These are phyloP conservation scores for Pugionium cornutum DNA, from an alignment of 345 rosid genomes.

Conservation along the genomic window DNA sequence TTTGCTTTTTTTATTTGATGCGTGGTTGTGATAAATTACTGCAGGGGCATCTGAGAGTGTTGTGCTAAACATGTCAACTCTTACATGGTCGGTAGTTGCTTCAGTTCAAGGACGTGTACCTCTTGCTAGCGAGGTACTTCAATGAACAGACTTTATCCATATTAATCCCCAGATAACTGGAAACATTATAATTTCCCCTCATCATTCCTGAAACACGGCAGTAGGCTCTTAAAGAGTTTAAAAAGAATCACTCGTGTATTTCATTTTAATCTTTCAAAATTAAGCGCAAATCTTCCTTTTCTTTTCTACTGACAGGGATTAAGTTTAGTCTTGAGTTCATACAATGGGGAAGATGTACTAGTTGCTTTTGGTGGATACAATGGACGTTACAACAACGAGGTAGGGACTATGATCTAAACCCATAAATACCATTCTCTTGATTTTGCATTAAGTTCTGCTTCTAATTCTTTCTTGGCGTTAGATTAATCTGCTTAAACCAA, in stretches of 20 bases:
- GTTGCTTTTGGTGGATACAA: conserved; percentile 96
- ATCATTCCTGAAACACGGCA: conserved; percentile 20
- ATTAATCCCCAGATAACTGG: background rate
- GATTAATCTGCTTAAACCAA: conserved; percentile 93
- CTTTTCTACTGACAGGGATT: conserved; percentile 62
- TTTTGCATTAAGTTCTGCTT: conserved; percentile 23
- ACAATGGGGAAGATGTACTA: conserved; percentile 80
- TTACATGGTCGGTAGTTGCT: conserved; percentile 89
- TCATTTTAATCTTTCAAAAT: conserved; percentile 16
- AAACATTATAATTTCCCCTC: conserved; percentile 1
- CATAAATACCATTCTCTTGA: conserved; percentile 7
- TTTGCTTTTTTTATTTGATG: conserved; percentile 14
- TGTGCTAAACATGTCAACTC: conserved; percentile 95
- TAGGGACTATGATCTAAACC: conserved; percentile 35
- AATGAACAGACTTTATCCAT: background rate
- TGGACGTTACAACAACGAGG: conserved; percentile 95
- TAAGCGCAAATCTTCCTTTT: background rate
- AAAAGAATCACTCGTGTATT: conserved; percentile 7
- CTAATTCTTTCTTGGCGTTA: conserved; percentile 39
- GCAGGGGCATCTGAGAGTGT: conserved; percentile 90
- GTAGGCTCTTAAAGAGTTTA: background rate
- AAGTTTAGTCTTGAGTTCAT: conserved; percentile 83
- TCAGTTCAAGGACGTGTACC: conserved; percentile 90
- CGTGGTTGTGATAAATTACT: conserved; percentile 32
- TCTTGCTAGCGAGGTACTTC: conserved; percentile 90